Evolutionary conservation across 345 rosid species (phyloP), one percentile per base, ranked within the genome.

Genomic region (Rhizophora apiculata): DNA sequence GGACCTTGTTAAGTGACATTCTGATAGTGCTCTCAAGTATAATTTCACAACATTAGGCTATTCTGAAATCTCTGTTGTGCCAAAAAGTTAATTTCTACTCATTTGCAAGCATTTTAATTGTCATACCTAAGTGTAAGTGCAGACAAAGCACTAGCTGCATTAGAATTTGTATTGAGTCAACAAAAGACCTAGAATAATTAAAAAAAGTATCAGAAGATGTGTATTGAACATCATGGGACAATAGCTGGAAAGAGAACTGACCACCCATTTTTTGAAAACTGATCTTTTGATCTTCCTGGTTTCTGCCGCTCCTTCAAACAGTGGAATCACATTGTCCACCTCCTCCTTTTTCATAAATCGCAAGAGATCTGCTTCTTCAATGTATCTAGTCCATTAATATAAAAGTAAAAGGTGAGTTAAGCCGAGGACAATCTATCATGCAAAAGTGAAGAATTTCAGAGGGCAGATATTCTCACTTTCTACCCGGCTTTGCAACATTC

Each of bases 361-460:
- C 68, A 86, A 68, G 22, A 89, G 87, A 62, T 89, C 89, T 19
- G 85, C 91, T 74, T 89, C 94, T 21, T 89, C 88, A 21, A 89
- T 81, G 77, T 76, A 78, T 83, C 91, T 89, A 49, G 22, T 15
- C 37, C 67, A 78, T 62, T 43, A 16, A 56, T 63, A 27, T 63
- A 27, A 34, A 57, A 62, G n/a, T 60, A 52, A 37, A 68, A 18
- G 39, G 43, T 51, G 30, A 73, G 62, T 56, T 37, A 11, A 52
- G 11, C 52, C 6, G 9, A 27, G 16, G 39, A 29, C 27, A 39
- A 34, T 59, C 26, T 53, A 39, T 49, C 62, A 58, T 65, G 22
- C 9, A 2, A 49, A 2, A 70, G 68, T 56, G 27, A 59, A 67
- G 63, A 32, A 5, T 65, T 36, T 51, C 15, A 7, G 8, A 67